These are phyloP conservation scores for Chalciporus sphaerocephalus DNA, from an alignment of 768 basidiomycete species.

Conservation along the genomic window DNA sequence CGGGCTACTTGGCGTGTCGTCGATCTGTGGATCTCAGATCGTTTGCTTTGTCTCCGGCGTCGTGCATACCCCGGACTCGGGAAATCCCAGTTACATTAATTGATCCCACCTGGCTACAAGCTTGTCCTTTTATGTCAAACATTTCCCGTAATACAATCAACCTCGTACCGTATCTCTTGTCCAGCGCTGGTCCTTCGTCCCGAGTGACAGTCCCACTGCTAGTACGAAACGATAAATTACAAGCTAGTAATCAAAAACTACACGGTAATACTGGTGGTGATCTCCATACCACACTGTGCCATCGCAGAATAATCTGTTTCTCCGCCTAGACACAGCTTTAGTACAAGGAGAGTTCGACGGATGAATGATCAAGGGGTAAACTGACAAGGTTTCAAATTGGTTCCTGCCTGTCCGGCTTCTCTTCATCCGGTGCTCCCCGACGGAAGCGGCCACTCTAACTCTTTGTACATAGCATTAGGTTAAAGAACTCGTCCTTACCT, in stretches of 20 bases:
- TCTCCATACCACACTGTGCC: not conserved
- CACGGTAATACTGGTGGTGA: not conserved
- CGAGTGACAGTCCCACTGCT: not conserved
- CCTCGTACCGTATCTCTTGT: not conserved
- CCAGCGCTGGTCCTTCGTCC: not conserved
- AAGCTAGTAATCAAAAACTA: not conserved
- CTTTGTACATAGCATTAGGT: not conserved
- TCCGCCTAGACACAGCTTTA: not conserved
- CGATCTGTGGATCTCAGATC: slow-evolving; percentile 32
- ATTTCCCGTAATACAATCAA: not conserved
- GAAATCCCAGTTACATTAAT: slow-evolving; percentile 17
- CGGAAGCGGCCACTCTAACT: not conserved
- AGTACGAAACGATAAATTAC: not conserved
- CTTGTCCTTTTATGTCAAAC: not conserved
- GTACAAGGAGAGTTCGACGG: too few species aligned
- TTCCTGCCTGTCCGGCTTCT: slow-evolving; percentile 2
- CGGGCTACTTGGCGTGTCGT: too few species aligned
- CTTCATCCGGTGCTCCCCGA: slow-evolving; percentile 13
- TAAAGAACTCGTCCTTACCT: not conserved
- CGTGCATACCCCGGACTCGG: slow-evolving; percentile 32
- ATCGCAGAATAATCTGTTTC: not conserved
- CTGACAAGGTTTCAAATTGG: not conserved
- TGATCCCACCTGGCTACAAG: not conserved
- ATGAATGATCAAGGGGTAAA: not conserved
- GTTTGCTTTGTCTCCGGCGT: slow-evolving; percentile 30